Evolutionary conservation across 345 rosid species (phyloP).

Genomic region (Aquilaria malaccensis): DNA sequence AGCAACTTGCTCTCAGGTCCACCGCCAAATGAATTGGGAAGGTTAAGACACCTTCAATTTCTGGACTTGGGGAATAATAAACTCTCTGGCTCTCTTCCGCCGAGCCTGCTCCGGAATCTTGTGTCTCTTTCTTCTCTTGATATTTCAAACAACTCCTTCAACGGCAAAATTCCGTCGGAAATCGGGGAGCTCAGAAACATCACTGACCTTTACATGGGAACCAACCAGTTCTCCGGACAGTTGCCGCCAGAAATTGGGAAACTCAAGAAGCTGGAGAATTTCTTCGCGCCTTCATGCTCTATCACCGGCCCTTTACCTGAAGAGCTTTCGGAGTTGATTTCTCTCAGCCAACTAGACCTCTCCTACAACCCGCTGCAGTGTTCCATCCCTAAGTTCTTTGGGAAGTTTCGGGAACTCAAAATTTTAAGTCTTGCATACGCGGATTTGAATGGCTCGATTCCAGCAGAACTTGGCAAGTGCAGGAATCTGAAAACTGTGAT

Average conservation of each 20-base stretch:
- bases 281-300: conserved; percentile 47
- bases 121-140: conserved; percentile 48
- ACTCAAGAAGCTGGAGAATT: conserved; percentile 43
- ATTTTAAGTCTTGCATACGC: conserved; percentile 53
- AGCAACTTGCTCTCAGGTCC: conserved; percentile 45
- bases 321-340: conserved; percentile 34
- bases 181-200: conserved; percentile 51
- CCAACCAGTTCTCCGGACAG: conserved; percentile 54
- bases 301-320: conserved; percentile 75
- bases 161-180: conserved; percentile 51
- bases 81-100: conserved; percentile 58
- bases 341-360: conserved; percentile 57
- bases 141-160: conserved; percentile 62
- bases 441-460: conserved; percentile 59
- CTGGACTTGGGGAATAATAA: conserved; percentile 59
- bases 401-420: conserved; percentile 40
- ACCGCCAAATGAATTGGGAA: conserved; percentile 40
- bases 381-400: conserved; percentile 50
- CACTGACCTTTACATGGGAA: conserved; percentile 62
- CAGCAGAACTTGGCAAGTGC: conserved; percentile 67
- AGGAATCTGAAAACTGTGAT: conserved; percentile 48
- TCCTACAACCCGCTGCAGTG: conserved; percentile 76
- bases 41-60: conserved; percentile 36
- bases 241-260: conserved; percentile 68
- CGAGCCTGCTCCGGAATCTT: conserved; percentile 34